Base-by-base conservation (phyloP, 1,139 yeast genomes). In the Suhomyces ambrosiae region DNA sequence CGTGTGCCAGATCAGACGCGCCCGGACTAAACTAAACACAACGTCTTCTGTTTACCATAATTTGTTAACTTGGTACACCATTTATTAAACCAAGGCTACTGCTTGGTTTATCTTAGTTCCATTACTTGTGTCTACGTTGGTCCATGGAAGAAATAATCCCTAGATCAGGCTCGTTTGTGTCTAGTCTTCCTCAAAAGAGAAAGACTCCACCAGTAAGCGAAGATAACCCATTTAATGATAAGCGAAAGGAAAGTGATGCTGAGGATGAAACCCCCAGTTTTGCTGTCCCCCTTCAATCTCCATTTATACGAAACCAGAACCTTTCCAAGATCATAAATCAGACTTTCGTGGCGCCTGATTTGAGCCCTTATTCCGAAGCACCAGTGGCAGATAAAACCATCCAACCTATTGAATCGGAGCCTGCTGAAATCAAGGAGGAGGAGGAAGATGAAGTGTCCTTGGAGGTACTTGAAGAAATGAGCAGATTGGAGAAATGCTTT, bases 401-500 rank as follows among this genome's bases (percentile, higher is more conserved):
- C 9, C 28, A 21, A 11, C 26, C 26, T 10, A 5, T 11, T 3
- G 38, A 30, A n/a, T 19, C 19, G 6, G 31, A 16, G 19, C 16
- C 18, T 12, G 27, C 17, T 15, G 33, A 32, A 16, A 16, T 15
- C 2, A 32, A 21, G 11, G 40, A 41, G 2, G 40, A 35, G 10
- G 74, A 65, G n/a, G 74, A 70, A 13, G 74, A 70, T 39, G 75
- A 68, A 30, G 68, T 76, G 0, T 53, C 79, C 0, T 56, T 71
- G 6, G 82, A 76, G 40, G 76, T 82, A 2, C 65, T 76, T 30
- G 81, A 78, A 43, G 96, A 89, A 56, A 81, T 88, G 73, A 70
- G 68, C 32, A 68, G 71, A 40, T 70, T 90, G 22, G 81, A 79
- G 45, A 71, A 67, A 30, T 71, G 82, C 23, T 88, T 90, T 54